These are phyloP conservation scores for Myochromella boudieri DNA, from an alignment of 768 basidiomycete genomes.

Conservation along the genomic window DNA sequence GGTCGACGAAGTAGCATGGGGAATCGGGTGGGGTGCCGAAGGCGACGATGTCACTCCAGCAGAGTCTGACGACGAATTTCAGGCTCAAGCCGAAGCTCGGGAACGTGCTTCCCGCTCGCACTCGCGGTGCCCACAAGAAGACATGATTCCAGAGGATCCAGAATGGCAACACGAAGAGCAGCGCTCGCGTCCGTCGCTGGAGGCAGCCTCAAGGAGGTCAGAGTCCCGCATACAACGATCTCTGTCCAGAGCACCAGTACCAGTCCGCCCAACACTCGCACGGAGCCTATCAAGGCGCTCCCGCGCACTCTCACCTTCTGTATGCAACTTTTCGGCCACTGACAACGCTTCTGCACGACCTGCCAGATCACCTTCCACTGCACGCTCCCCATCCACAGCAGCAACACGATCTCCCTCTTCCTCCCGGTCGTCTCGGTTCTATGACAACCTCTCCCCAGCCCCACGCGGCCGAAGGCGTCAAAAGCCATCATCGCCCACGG, in stretches of 20 bases:
- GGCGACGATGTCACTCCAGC: slow-evolving; percentile 42
- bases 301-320: slow-evolving; percentile 25
- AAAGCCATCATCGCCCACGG: slow-evolving; percentile 16
- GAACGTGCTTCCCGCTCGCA: slow-evolving; percentile 31
- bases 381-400: slow-evolving; percentile 12
- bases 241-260: slow-evolving; percentile 46
- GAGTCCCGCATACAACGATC: slow-evolving; percentile 46
- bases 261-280: slow-evolving; percentile 31
- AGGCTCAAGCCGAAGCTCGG: slow-evolving; percentile 13
- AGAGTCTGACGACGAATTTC: slow-evolving; percentile 27
- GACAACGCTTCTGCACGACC: slow-evolving; percentile 3
- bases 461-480: slow-evolving; percentile 33
- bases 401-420: slow-evolving; percentile 24
- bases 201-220: slow-evolving; percentile 38
- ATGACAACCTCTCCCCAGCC: slow-evolving; percentile 24
- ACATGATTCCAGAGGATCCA: slow-evolving; percentile 15
- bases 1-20: slow-evolving; percentile 82
- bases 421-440: slow-evolving; percentile 22
- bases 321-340: slow-evolving; percentile 14
- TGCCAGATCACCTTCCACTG: slow-evolving; percentile 11
- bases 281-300: slow-evolving; percentile 41
- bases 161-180: slow-evolving; percentile 29
- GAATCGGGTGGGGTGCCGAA: slow-evolving; percentile 66
- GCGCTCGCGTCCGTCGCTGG: slow-evolving; percentile 26
- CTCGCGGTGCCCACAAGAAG: slow-evolving; percentile 20